Base-by-base conservation (phyloP, 2,329 filamentous ascomycete species). In the Microcyclospora tardicrescens region DNA sequence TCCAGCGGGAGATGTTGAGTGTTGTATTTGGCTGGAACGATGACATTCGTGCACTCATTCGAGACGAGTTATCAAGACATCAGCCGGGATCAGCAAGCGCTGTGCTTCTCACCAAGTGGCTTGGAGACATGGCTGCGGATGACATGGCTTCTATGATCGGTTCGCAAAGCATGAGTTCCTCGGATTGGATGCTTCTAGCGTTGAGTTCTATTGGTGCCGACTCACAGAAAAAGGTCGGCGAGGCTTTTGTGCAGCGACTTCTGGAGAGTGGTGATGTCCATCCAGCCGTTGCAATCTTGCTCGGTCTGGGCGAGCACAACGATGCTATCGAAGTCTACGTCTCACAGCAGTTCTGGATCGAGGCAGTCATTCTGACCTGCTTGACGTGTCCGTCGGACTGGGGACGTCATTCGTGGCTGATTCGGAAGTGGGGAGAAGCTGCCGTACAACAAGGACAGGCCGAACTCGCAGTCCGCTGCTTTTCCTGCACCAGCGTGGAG, bases 301-400 rank as follows among this genome's bases (percentile, higher is more conserved):
- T 98, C 28, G 86, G 87, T 11, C 77, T 98, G 61, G 87, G 87
- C 2, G 89, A 96, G 55, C 71, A 84, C 50, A 89, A 93, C 47
- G 89, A 98, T 58, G 91, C 91, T 1, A 87, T 98, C 43, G 91
- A 98, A 60, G 81, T 95, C 24, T 98, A 98, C 53, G 77, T 94
- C 27, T 94, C 87, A 10, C 85, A 91, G 47, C 85, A 81, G 59
- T 79, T 80, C 53, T 93, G 81, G 58, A 83, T 98, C 80, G 91
- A 98, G 62, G 89, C 91, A 2, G 71, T 96, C 27, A 73, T 98
- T 11, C 71, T 98, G 47, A 83, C 86, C 1, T 93, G 85, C 52
- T 68, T 95, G 10, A 73, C 81, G 16, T 85, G 81, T 52, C 86
- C 89, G 1, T 66, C 72, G 1, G 87, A 95, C 43, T 98, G 91